These are phyloP conservation scores for Claviceps quebecensis DNA, from an alignment of 2,329 filamentous ascomycete genomes.

Conservation along the genomic window DNA sequence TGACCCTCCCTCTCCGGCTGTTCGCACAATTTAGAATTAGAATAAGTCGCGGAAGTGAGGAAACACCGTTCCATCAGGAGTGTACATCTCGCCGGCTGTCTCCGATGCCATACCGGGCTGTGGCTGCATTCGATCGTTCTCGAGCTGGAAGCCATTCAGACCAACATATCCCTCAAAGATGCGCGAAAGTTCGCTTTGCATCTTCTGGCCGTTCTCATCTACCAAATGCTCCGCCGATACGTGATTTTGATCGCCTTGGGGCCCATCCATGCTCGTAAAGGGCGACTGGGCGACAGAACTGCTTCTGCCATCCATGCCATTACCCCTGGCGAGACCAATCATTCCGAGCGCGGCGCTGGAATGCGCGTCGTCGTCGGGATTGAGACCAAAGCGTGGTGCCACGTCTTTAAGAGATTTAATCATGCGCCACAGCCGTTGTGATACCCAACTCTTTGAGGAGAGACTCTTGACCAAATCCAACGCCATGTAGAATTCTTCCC, in stretches of 20 bases:
- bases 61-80: slow-evolving; percentile 20
- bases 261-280: slow-evolving; percentile 17
- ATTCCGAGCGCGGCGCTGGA: slow-evolving; percentile 39
- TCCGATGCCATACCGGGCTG: slow-evolving; percentile 13
- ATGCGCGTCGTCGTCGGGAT: slow-evolving; percentile 33
- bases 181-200: slow-evolving; percentile 40
- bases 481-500: slow-evolving; percentile 67
- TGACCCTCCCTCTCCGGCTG: neutral
- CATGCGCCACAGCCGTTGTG: slow-evolving; percentile 59
- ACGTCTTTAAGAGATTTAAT: slow-evolving; percentile 58
- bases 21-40: slow-evolving; percentile 7
- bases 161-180: slow-evolving; percentile 27
- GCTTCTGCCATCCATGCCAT: slow-evolving; percentile 17
- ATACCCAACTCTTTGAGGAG: slow-evolving; percentile 56
- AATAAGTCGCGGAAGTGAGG: slow-evolving; percentile 25
- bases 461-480: slow-evolving; percentile 62
- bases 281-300: slow-evolving; percentile 10
- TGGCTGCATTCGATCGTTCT: slow-evolving; percentile 12
- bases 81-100: slow-evolving; percentile 8
- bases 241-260: slow-evolving; percentile 4
- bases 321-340: slow-evolving; percentile 34
- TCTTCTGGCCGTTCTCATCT: slow-evolving; percentile 31
- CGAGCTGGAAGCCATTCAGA: slow-evolving; percentile 20
- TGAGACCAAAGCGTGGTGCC: slow-evolving; percentile 52
- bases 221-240: slow-evolving; percentile 6